These are phyloP conservation scores for Lupinus albus DNA, from an alignment of 306 rosid genomes.

Conservation along the genomic window DNA sequence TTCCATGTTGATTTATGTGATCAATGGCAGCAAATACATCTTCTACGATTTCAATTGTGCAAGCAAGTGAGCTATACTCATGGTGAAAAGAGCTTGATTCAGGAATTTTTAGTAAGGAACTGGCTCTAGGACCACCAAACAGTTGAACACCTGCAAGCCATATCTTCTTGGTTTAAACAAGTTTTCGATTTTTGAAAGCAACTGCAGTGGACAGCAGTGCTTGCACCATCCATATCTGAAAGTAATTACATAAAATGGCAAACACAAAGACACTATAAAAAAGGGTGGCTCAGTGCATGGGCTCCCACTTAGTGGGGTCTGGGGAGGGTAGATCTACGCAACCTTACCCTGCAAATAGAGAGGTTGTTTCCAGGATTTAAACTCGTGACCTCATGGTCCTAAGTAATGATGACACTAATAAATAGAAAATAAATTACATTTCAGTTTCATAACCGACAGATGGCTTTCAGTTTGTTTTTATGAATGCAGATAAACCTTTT, in stretches of 20 bases:
- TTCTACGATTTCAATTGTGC: constrained; percentile 83
- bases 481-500: background rate
- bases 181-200: background rate
- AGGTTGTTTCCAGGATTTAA: too few relatives aligned
- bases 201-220: background rate
- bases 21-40: constrained; percentile 76
- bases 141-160: constrained; percentile 64
- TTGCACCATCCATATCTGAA: background rate
- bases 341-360: too few relatives aligned
- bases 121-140: constrained; percentile 78
- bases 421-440: background rate
- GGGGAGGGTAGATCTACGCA: too few relatives aligned
- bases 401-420: too few relatives aligned
- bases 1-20: constrained; percentile 78
- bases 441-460: constrained; percentile 1
- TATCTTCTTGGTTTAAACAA: background rate
- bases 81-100: constrained; percentile 61
- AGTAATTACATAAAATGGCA: background rate
- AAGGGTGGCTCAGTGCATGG: too few relatives aligned
- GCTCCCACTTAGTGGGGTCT: too few relatives aligned
- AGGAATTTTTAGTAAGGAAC: constrained; percentile 55
- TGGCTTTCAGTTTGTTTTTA: background rate
- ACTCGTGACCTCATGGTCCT: too few relatives aligned
- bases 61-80: constrained; percentile 74
- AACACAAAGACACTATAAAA: background rate